Evolutionary conservation across 495 filamentous ascomycete species (phyloP).

Genomic region (Penicillium arizonense): DNA sequence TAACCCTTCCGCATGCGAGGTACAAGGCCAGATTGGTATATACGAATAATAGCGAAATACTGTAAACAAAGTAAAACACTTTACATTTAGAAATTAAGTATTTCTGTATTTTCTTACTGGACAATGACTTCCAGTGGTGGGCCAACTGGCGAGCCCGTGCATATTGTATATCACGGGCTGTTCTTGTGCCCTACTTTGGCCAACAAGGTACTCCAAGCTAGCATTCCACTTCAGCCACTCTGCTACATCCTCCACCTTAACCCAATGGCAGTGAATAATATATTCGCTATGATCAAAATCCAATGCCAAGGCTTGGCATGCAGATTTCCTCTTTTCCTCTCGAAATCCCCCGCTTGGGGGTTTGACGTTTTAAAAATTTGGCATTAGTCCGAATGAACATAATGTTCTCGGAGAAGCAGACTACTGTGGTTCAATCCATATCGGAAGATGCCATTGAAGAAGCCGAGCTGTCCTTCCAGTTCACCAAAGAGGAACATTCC

Average conservation of each 20-base stretch:
- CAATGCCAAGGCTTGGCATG: conserved; percentile 9
- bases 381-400: neutral
- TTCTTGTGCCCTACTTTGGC: neutral
- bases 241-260: neutral
- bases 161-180: too few species aligned
- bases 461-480: conserved; percentile 24
- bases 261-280: neutral
- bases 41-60: too few species aligned
- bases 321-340: neutral
- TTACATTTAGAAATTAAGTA: too few species aligned
- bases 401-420: conserved; percentile 8
- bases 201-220: neutral
- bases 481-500: conserved; percentile 25
- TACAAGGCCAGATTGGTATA: too few species aligned
- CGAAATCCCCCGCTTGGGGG: neutral
- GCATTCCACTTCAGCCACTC: neutral
- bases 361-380: neutral
- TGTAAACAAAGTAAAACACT: too few species aligned
- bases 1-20: too few species aligned
- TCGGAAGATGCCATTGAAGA: conserved; percentile 12
- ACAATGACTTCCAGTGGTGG: too few species aligned
- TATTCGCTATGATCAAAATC: neutral
- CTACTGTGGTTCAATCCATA: conserved; percentile 9
- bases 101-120: too few species aligned
- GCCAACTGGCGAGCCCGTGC: too few species aligned